A percentile compares a stretch with the other conserved stretches of the same genome.
Conservation (phyloP, 768 basidiomycete species). For the Termitomyces heimii region DNA sequence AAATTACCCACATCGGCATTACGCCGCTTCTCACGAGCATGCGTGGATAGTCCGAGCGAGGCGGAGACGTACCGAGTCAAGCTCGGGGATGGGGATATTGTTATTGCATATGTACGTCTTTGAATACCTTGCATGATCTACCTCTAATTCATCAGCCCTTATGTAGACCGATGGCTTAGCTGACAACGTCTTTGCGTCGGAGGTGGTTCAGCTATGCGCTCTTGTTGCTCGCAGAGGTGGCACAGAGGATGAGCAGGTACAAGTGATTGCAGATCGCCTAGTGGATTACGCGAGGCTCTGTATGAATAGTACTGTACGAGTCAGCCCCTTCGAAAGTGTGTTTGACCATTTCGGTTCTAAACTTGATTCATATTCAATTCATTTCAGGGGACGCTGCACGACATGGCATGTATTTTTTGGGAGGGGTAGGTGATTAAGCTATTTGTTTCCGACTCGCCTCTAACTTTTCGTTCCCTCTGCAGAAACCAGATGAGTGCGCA, state of each 20-base stretch:
- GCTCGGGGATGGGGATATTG: constrained; percentile 45
- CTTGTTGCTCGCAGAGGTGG: constrained; percentile 52
- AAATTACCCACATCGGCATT: constrained; percentile 41
- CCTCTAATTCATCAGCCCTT: background rate
- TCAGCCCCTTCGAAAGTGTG: constrained; percentile 74
- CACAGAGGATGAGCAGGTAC: constrained; percentile 56
- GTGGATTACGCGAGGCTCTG: constrained; percentile 64
- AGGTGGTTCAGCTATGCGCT: constrained; percentile 66
- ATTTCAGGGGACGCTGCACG: constrained; percentile 54
- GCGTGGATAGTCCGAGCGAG: constrained; percentile 45
- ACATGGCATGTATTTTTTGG: constrained; percentile 58
- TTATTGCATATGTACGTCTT: constrained; percentile 39
- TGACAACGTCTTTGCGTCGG: constrained; percentile 62
- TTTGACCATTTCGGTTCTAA: constrained; percentile 3
- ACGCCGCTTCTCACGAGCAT: constrained; percentile 41
- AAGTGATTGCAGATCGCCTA: constrained; percentile 66
- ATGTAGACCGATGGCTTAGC: constrained; percentile 48
- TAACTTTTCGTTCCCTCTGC: constrained; percentile 8
- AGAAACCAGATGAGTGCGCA: constrained; percentile 82
- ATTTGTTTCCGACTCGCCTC: constrained; percentile 6
- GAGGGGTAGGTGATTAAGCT: constrained; percentile 55
- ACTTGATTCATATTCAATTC: background rate
- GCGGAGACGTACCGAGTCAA: constrained; percentile 39
- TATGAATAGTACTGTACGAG: constrained; percentile 59
- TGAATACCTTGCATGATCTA: background rate